These are phyloP conservation scores for Heliosperma pusillum DNA, from an alignment of 148 eudicot species.

Conservation along the genomic window DNA sequence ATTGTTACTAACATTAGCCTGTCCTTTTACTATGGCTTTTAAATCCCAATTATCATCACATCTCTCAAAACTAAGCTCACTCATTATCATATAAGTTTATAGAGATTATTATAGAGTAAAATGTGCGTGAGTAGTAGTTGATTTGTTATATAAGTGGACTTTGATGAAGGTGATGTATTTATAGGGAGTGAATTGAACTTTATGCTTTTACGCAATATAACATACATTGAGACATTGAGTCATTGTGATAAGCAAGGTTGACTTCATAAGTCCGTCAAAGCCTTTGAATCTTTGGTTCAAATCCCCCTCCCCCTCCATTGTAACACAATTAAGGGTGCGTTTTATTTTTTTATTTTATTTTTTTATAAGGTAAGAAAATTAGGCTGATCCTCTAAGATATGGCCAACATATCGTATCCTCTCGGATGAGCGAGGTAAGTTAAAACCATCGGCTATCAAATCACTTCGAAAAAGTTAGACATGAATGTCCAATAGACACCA, in stretches of 20 bases:
- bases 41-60: conserved; percentile 50
- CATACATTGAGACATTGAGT: too few species aligned
- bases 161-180: conserved; percentile 16
- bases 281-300: conserved; percentile 20
- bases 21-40: conserved; percentile 52
- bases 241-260: conserved; percentile 19
- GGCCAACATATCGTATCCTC: too few species aligned
- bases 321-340: too few species aligned
- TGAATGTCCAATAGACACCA: too few species aligned
- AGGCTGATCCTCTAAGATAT: too few species aligned
- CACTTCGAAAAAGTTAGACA: too few species aligned
- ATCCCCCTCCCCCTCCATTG: too few species aligned
- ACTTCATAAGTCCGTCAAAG: conserved; percentile 31
- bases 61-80: conserved; percentile 21
- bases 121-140: background rate
- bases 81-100: conserved; percentile 2
- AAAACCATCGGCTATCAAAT: too few species aligned
- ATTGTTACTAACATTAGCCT: background rate
- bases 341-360: too few species aligned
- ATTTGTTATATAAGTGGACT: conserved; percentile 8
- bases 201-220: background rate
- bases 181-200: background rate
- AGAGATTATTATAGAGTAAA: background rate
- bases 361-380: too few species aligned
- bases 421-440: too few species aligned